phyloP scores from a whole-genome alignment of 768 basidiomycete genomes.

The Lentinula aciculospora region DNA sequence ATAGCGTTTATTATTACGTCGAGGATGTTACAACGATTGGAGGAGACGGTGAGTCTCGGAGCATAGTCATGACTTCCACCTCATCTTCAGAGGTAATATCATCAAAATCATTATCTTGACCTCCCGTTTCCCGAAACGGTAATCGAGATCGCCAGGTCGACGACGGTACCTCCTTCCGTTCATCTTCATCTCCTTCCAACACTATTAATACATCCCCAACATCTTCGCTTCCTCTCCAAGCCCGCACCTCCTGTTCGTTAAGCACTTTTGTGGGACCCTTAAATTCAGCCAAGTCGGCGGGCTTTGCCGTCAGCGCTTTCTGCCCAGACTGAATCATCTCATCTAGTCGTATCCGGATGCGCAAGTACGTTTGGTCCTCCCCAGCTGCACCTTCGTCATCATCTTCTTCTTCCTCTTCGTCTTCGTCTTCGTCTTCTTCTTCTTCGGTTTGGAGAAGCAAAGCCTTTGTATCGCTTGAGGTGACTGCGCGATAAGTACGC shows the following conservation, averaged over 20 bases:
- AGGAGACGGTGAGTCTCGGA: constrained; percentile 18
- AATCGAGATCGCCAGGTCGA: not conserved
- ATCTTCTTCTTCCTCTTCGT: constrained; percentile 43
- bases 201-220: not conserved
- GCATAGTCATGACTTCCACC: constrained; percentile 32
- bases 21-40: constrained; percentile 34
- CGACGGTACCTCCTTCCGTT: not conserved
- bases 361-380: constrained; percentile 53
- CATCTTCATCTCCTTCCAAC: constrained; percentile 3
- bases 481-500: constrained; percentile 48
- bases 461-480: constrained; percentile 20
- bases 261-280: constrained; percentile 61
- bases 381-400: constrained; percentile 26
- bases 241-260: constrained; percentile 63
- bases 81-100: constrained; percentile 30
- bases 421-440: constrained; percentile 40
- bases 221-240: constrained; percentile 37
- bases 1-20: constrained; percentile 12
- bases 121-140: not conserved
- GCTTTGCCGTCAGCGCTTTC: constrained; percentile 54
- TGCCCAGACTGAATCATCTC: constrained; percentile 51
- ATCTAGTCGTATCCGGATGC: constrained; percentile 62
- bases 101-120: not conserved
- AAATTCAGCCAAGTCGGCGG: constrained; percentile 42
- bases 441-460: constrained; percentile 23